Conservation (phyloP, 2,329 filamentous ascomycete species). For the Aureobasidium sp. region DNA sequence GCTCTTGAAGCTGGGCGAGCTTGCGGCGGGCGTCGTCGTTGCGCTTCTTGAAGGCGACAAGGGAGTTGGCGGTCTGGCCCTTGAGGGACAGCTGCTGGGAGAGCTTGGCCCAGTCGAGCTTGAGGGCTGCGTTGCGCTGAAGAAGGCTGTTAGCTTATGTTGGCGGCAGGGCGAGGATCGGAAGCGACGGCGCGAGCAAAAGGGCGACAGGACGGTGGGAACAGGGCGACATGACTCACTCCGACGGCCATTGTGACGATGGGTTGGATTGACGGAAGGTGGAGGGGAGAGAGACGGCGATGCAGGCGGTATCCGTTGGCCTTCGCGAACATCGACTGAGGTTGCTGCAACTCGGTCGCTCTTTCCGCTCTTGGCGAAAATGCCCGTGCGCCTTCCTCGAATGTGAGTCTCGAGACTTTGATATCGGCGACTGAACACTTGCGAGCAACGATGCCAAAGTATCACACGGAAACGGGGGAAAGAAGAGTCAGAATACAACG, state of each 20-base stretch:
- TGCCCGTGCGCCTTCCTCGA: not conserved
- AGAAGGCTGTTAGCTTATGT: constrained; percentile 1
- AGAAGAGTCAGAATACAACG: not conserved
- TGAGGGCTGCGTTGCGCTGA: constrained; percentile 95
- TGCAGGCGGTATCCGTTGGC: constrained; percentile 7
- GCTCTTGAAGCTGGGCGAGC: constrained; percentile 73
- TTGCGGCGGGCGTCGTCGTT: constrained; percentile 98
- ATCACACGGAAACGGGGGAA: not conserved
- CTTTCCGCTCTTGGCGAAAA: constrained; percentile 1
- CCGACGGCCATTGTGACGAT: constrained; percentile 54
- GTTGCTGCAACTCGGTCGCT: constrained; percentile 5
- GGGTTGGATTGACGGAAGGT: constrained; percentile 35
- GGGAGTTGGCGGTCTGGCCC: constrained; percentile 83
- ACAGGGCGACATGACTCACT: constrained; percentile 44
- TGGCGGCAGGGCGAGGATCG: not conserved
- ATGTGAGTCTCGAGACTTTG: not conserved
- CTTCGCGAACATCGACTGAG: constrained; percentile 8
- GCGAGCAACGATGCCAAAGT: too few relatives aligned
- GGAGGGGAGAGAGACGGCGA: constrained; percentile 29
- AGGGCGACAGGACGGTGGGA: not conserved
- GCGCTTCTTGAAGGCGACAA: constrained; percentile 98
- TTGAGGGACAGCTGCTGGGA: constrained; percentile 89
- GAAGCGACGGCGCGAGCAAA: not conserved
- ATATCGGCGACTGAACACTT: not conserved
- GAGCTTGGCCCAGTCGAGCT: constrained; percentile 98